Conservation (phyloP, 1,139 yeast species). For the Zygosaccharomyces pseudobailii region DNA sequence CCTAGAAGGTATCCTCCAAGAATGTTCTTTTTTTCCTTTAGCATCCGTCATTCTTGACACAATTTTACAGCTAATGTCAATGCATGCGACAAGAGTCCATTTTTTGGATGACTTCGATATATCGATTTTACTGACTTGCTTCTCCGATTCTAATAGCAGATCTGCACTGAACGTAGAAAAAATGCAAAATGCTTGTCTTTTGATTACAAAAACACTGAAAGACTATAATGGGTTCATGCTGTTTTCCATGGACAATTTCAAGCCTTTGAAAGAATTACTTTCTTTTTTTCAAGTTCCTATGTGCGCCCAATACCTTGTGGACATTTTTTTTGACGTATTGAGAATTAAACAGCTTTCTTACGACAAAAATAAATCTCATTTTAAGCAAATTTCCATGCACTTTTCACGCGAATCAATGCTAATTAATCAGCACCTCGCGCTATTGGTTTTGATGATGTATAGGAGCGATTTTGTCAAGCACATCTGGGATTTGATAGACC, state of each 20-base stretch:
- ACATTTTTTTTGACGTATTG: constrained; percentile 64
- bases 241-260: constrained; percentile 54
- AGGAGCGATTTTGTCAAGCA: constrained; percentile 52
- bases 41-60: constrained; percentile 54
- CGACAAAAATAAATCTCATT: constrained; percentile 34
- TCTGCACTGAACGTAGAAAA: constrained; percentile 48
- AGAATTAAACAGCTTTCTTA: constrained; percentile 60
- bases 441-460: constrained; percentile 50
- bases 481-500: constrained; percentile 45
- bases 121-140: constrained; percentile 57
- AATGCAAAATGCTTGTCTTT: constrained; percentile 57
- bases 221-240: constrained; percentile 76
- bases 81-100: constrained; percentile 51
- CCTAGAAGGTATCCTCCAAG: constrained; percentile 54
- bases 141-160: constrained; percentile 51
- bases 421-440: constrained; percentile 60
- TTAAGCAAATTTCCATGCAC: constrained; percentile 25
- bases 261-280: constrained; percentile 54
- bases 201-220: constrained; percentile 59
- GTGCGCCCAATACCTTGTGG: constrained; percentile 62
- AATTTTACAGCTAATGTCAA: constrained; percentile 55
- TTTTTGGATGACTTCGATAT: constrained; percentile 60
- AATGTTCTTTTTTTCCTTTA: constrained; percentile 54
- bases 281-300: constrained; percentile 59
- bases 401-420: constrained; percentile 32